Conservation (phyloP, 306 rosid species). For the Vigna reflexopilosa region DNA sequence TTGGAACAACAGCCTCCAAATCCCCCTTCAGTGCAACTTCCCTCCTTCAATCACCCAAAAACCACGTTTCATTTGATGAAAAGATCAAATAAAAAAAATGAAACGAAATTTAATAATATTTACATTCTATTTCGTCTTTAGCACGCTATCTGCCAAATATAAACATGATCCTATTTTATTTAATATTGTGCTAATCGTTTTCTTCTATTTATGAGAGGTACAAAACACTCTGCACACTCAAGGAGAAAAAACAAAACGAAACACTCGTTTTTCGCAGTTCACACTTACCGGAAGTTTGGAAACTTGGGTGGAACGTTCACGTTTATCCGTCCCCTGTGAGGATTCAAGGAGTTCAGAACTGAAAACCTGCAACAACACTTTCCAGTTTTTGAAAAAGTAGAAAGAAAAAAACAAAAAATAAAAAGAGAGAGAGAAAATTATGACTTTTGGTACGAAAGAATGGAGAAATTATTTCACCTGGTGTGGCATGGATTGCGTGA, state of each 20-base stretch:
- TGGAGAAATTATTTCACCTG: conserved; percentile 3
- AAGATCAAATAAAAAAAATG: background rate
- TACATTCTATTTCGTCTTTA: background rate
- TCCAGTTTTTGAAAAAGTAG: conserved; percentile 8
- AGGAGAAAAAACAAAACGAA: background rate
- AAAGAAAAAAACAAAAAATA: background rate
- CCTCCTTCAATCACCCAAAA: conserved; percentile 45
- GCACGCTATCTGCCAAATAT: background rate
- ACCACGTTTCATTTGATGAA: background rate
- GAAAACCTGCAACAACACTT: conserved; percentile 42
- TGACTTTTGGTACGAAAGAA: background rate
- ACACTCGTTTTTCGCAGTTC: background rate
- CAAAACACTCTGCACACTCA: too few species aligned
- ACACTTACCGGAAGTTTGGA: conserved; percentile 47
- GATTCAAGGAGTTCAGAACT: conserved; percentile 21
- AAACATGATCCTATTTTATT: background rate
- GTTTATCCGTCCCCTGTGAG: conserved; percentile 10
- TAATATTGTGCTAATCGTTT: background rate
- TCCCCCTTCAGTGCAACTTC: conserved; percentile 56
- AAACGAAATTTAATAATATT: background rate
- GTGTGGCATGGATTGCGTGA: conserved; percentile 27
- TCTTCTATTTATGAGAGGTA: background rate
- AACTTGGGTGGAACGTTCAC: conserved; percentile 20
- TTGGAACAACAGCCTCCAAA: conserved; percentile 62
- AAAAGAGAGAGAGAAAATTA: background rate